Evolutionary conservation across 1,284 basidiomycete genomes (phyloP).

Genomic region (Trametes pubescens): DNA sequence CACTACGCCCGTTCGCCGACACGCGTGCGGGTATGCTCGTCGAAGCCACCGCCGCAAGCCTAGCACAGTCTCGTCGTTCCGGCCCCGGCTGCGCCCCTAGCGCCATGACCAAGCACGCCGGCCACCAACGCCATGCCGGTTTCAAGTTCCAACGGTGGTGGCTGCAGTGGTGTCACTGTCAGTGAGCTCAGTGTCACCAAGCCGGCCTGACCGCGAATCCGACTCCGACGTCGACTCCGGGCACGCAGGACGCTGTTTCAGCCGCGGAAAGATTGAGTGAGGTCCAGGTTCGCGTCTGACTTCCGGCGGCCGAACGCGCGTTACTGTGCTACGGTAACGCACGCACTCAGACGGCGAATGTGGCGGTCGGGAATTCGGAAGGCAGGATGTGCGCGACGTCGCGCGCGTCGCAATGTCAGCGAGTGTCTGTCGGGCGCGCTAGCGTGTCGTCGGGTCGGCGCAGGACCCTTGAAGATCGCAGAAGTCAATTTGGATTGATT

Average conservation of each 20-base stretch:
- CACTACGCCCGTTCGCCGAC: too few species aligned
- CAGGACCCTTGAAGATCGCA: constrained; percentile 13
- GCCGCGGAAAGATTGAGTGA: neutral
- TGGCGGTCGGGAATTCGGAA: neutral
- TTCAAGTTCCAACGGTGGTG: too few species aligned
- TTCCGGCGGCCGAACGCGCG: neutral
- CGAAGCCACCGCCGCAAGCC: too few species aligned
- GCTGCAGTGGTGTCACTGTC: too few species aligned
- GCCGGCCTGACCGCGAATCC: neutral
- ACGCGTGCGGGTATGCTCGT: too few species aligned
- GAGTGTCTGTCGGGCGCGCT: neutral
- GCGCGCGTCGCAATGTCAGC: constrained; percentile 3
- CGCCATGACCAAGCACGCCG: neutral
- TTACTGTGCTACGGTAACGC: neutral
- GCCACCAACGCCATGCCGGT: neutral
- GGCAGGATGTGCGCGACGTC: neutral
- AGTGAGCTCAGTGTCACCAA: too few species aligned
- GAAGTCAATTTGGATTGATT: constrained; percentile 12
- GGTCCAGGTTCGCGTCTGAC: neutral
- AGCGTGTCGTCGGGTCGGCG: neutral
- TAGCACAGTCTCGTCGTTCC: too few species aligned
- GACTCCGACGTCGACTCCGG: neutral
- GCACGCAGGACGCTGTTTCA: neutral
- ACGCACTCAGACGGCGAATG: neutral
- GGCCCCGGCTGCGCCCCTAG: neutral